phyloP scores from a whole-genome alignment of 1,284 basidiomycete species.

The Sporisorium reilianum region DNA sequence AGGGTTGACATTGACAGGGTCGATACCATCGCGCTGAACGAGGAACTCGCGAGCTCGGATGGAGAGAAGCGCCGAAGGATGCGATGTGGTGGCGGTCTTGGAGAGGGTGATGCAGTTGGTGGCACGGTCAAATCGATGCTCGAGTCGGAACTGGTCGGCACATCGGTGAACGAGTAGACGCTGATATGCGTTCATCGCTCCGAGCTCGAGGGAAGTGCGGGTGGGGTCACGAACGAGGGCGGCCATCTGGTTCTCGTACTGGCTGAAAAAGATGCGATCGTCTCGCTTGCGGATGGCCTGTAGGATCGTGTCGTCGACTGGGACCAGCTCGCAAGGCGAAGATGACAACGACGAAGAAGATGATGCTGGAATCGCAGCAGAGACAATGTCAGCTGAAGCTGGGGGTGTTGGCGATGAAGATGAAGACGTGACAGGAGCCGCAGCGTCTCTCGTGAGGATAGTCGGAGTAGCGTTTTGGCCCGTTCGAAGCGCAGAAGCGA shows the following conservation, averaged over 20 bases:
- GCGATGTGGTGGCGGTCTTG: constrained; percentile 27
- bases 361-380: not conserved
- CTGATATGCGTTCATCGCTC: constrained; percentile 61
- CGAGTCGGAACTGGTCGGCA: constrained; percentile 53
- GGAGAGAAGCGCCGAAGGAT: constrained; percentile 35
- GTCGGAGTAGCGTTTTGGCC: constrained; percentile 5
- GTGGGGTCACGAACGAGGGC: constrained; percentile 31
- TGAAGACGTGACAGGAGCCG: not conserved
- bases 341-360: not conserved
- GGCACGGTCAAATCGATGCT: constrained; percentile 44
- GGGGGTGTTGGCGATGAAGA: not conserved
- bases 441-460: constrained; percentile 1
- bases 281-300: constrained; percentile 52
- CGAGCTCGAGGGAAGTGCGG: constrained; percentile 40
- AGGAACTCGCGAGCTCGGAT: constrained; percentile 27
- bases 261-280: constrained; percentile 58
- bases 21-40: constrained; percentile 22
- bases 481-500: constrained; percentile 29
- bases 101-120: constrained; percentile 54
- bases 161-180: constrained; percentile 54
- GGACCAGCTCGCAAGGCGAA: not conserved
- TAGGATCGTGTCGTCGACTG: constrained; percentile 49
- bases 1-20: constrained; percentile 14
- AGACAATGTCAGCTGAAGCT: not conserved
- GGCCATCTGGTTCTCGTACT: constrained; percentile 55